phyloP scores from a whole-genome alignment of 164 flowering plant genomes.

The Chimonanthus salicifolius region DNA sequence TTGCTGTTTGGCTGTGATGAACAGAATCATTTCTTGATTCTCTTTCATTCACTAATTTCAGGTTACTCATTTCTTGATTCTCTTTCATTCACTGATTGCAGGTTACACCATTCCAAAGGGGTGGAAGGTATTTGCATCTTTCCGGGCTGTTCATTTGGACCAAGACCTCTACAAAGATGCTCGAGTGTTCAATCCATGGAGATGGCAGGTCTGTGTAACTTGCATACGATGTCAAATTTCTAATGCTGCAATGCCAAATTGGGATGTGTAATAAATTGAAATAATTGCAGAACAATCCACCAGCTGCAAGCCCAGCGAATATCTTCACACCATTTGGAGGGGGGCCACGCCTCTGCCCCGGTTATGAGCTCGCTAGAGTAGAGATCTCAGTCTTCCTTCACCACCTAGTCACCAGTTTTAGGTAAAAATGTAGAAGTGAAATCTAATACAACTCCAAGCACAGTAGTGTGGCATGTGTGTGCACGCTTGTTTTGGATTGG shows the following conservation, averaged over 20 bases:
- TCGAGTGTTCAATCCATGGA: constrained; percentile 89
- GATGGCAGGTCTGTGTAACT: constrained; percentile 68
- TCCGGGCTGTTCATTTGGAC: constrained; percentile 84
- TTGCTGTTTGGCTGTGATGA: no score
- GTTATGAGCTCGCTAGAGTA: constrained; percentile 84
- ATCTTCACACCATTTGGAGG: constrained; percentile 88
- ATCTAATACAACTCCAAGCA: not conserved
- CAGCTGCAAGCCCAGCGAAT: constrained; percentile 28
- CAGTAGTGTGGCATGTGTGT: not conserved
- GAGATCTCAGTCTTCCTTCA: constrained; percentile 86
- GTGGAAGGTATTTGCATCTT: constrained; percentile 84
- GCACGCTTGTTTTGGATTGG: no score
- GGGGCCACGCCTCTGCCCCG: constrained; percentile 90
- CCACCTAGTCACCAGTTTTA: constrained; percentile 66
- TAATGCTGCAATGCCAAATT: no score
- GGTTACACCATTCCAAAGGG: constrained; percentile 93
- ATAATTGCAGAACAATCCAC: constrained; percentile 36
- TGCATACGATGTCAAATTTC: no score
- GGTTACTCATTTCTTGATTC: no score
- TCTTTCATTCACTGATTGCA: constrained; percentile 7
- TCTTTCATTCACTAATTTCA: no score
- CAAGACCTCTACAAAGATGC: constrained; percentile 75
- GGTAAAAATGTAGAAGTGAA: constrained; percentile 28
- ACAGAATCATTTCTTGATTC: no score
- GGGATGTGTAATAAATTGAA: no score